Base-by-base conservation (phyloP, 352 stramenopile species). In the Halophytophthora batemanensis region DNA sequence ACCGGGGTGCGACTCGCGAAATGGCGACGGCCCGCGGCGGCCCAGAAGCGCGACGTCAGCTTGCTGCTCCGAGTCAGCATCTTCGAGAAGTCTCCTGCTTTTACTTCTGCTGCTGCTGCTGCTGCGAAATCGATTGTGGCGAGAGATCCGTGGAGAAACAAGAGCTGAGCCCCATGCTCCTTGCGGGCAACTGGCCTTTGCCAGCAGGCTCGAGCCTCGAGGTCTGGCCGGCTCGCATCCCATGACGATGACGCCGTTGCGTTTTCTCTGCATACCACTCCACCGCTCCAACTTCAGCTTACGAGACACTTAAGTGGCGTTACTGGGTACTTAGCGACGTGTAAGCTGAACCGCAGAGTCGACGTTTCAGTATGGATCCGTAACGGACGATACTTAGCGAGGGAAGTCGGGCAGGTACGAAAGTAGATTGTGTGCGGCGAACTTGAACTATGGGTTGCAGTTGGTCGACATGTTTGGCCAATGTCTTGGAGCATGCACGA, bases 1-100 rank as follows among this genome's bases (percentile, higher is more conserved):
- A 64, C 69, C 4, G 62, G 45, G 0, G 59, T 58, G 8, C 53
- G 56, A 31, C 61, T 56, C 17, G 74, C 78, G 43, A 87, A 73
- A 37, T 75, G 56, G 42, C 78, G 75, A 50, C 68, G 77, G 35
- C 45, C 56, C 18, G 61, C 49, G 17, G 35, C 38, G 15, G 47
- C 34, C 12, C 72, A 21, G 17, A 75, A 59, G 44, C 52, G 61
- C 6, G 65, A 63, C 22, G 50, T 25, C 21, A 64, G 29, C 11
- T 56, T 14, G 25, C 50, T n/a, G 46, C 59, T 62, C 19, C 59
- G 62, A n/a, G 46, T 60, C 14, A 81, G 45, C 67, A 80, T 79
- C 13, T 5, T 42, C 41, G 13, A 21, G 31, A 42, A 45, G 29
- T 21, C 3, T 17, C 7, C 3, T 29, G 15, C 18, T n/a, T 19